Base-by-base conservation (phyloP, 306 rosid genomes). In the Rosa lucieae region DNA sequence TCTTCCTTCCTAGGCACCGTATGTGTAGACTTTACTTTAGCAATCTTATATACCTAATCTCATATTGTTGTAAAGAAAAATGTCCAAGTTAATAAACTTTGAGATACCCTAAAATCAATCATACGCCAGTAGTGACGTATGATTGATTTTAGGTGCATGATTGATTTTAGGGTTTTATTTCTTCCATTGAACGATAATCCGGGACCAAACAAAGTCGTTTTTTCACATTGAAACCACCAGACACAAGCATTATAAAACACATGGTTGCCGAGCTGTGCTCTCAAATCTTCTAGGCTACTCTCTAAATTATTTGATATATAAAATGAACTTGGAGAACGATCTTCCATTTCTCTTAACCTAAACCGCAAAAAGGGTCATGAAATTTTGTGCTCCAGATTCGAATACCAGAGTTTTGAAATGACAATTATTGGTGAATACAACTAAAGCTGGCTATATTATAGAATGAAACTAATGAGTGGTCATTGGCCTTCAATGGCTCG, bases 251-350 rank as follows among this genome's bases (percentile, higher is more conserved):
- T 26, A 74, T 42, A 75, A 43, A 46, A 43, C 66, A n/a, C 49
- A 74, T 29, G 32, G 74, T 69, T 69, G 56, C 55, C 61, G 20
- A 44, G 40, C 17, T 58, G 20, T 35, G 58, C 43, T 51, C 53
- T 53, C 77, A 18, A 70, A 62, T 61, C 49, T 82, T 76, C 48
- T 66, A 53, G 70, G 59, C 71, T 62, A 26, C 20, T 76, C 71
- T 48, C 43, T 80, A 81, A 75, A 21, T 67, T 61, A 74, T 13
- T 37, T 35, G 17, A 23, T n/a, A 56, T 44, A 51, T 14, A 40
- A 61, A 59, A 76, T 51, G 17, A 35, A 40, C 10, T 56, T 35
- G 58, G 67, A 71, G 39, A 55, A 48, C 53, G 13, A 75, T 81
- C 46, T 58, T n/a, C 17, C 44, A 75, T 66, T 81, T 55, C 71